phyloP scores from a whole-genome alignment of 2,329 filamentous ascomycete genomes.

The Ceratocystis colombiana region DNA sequence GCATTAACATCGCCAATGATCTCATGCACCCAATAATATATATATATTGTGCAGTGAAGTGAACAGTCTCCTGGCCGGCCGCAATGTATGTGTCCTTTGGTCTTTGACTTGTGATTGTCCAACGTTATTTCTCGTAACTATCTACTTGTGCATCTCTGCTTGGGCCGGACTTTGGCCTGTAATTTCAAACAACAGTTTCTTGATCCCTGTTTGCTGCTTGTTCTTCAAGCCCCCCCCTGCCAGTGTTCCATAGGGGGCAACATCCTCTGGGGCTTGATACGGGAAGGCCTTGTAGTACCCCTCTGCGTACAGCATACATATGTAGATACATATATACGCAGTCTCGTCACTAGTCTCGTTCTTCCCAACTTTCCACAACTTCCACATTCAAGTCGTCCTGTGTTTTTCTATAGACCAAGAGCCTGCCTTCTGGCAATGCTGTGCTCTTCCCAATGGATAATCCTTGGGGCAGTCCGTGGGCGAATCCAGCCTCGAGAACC shows the following conservation, averaged over 20 bases:
- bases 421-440: slow-evolving; percentile 19
- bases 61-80: too few relatives aligned
- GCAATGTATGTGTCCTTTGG: neutral
- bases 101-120: neutral
- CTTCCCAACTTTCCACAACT: neutral
- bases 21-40: neutral
- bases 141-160: neutral
- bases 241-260: slow-evolving; percentile 5
- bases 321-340: neutral
- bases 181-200: slow-evolving; percentile 7
- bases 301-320: neutral
- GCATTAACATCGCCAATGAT: neutral
- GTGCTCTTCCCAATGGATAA: slow-evolving; percentile 42
- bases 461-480: slow-evolving; percentile 55
- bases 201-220: slow-evolving; percentile 9
- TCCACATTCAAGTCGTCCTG: neutral
- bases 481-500: slow-evolving; percentile 30
- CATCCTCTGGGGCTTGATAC: neutral
- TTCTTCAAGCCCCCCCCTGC: slow-evolving; percentile 12
- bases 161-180: neutral
- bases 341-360: neutral
- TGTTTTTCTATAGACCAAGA: neutral
- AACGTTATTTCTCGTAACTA: neutral
- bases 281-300: neutral
- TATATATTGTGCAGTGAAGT: neutral